Percentiles rank a stretch among this genome's conserved stretches.
phyloP scores from a whole-genome alignment of 345 rosid genomes.

The Euphorbia tirucalli region DNA sequence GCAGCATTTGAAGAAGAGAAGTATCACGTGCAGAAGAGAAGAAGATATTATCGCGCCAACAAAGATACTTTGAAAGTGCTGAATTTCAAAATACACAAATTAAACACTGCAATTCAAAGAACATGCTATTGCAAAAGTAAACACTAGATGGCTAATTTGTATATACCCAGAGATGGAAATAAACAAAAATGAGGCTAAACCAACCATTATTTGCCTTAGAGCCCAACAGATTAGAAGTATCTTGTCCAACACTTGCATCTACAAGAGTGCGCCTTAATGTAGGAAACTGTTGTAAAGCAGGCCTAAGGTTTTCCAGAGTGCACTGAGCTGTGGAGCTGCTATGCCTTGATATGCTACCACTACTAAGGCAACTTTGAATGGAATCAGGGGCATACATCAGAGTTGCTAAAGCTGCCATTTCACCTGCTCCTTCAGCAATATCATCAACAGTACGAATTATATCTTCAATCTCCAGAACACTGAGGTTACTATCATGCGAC shows the following conservation, averaged over 20 bases:
- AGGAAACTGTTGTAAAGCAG: constrained; percentile 76
- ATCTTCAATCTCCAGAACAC: constrained; percentile 54
- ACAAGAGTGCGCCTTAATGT: constrained; percentile 84
- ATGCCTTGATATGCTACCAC: constrained; percentile 77
- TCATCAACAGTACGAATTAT: constrained; percentile 82
- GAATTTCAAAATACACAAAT: constrained; percentile 31
- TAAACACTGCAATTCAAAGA: constrained; percentile 3
- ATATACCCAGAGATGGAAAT: constrained; percentile 8
- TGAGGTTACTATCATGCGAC: constrained; percentile 51
- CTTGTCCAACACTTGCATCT: constrained; percentile 70
- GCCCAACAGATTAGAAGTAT: constrained; percentile 51
- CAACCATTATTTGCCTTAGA: constrained; percentile 64
- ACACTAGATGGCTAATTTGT: not conserved
- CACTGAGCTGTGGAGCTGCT: constrained; percentile 79
- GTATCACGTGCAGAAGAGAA: constrained; percentile 85
- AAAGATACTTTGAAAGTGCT: constrained; percentile 72
- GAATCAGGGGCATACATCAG: constrained; percentile 75
- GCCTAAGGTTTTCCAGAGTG: constrained; percentile 81
- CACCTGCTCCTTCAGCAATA: constrained; percentile 93
- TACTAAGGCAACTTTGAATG: constrained; percentile 68
- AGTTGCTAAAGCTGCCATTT: constrained; percentile 97
- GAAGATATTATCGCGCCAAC: constrained; percentile 89
- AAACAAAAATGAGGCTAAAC: constrained; percentile 21
- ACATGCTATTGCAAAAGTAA: constrained; percentile 12
- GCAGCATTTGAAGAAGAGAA: constrained; percentile 91